A percentile compares a stretch with the other conserved stretches of the same genome.
Conservation (phyloP, 2,329 filamentous ascomycete species). For the Bretziella fagacearum region DNA sequence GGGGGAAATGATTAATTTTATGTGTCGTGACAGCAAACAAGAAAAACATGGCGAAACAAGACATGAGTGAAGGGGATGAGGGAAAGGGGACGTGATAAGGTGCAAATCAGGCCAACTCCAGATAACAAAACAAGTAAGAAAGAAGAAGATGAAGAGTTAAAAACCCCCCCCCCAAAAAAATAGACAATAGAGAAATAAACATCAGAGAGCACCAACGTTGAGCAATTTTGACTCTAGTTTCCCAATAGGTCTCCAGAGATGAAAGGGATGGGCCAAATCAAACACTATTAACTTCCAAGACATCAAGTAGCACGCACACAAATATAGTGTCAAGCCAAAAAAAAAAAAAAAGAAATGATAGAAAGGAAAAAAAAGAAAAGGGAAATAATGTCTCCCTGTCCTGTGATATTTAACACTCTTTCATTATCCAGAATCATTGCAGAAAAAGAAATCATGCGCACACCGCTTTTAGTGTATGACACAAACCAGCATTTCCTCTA, state of each 20-base stretch:
- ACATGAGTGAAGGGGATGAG: not conserved
- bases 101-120: slow-evolving; percentile 2
- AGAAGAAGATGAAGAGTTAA: not conserved
- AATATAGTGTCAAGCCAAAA: too few relatives aligned
- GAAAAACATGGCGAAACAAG: slow-evolving; percentile 1
- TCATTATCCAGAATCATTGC: not conserved
- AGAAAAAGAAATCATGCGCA: not conserved
- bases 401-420: not conserved
- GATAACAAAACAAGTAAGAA: not conserved
- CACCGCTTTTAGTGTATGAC: slow-evolving; percentile 5
- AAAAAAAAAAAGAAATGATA: too few relatives aligned
- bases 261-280: too few relatives aligned
- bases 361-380: too few relatives aligned
- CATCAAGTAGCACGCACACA: not conserved
- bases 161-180: not conserved
- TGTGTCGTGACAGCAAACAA: slow-evolving; percentile 1
- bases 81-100: not conserved
- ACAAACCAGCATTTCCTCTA: slow-evolving; percentile 23
- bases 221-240: not conserved
- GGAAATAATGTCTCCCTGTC: slow-evolving; percentile 1
- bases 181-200: not conserved
- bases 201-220: not conserved
- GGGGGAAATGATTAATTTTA: not conserved
- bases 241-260: not conserved
- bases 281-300: not conserved